These are phyloP conservation scores for Sanghuangporus baumii DNA, from an alignment of 1,284 basidiomycete genomes.

Conservation along the genomic window DNA sequence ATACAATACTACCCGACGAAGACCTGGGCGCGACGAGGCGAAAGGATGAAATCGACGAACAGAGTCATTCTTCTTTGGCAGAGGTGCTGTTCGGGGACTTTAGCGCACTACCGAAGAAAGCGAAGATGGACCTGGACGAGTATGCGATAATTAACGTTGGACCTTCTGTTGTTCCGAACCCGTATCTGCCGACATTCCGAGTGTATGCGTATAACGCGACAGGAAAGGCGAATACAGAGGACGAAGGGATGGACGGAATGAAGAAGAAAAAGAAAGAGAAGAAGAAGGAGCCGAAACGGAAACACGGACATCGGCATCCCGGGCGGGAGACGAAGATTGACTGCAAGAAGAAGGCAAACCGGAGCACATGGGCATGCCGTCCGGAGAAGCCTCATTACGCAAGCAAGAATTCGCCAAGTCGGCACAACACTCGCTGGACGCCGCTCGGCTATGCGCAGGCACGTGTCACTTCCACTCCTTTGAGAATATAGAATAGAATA, in stretches of 20 bases:
- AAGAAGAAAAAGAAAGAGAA: constrained; percentile 25
- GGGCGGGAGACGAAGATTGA: constrained; percentile 35
- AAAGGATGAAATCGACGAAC: neutral
- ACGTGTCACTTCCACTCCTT: constrained; percentile 21
- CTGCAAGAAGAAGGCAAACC: constrained; percentile 48
- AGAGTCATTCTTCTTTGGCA: constrained; percentile 32
- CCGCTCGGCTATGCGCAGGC: constrained; percentile 83
- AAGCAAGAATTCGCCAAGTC: constrained; percentile 61
- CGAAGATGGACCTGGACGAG: constrained; percentile 55
- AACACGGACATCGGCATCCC: constrained; percentile 44
- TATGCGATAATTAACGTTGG: constrained; percentile 75
- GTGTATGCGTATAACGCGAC: constrained; percentile 79
- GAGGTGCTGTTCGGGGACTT: constrained; percentile 52
- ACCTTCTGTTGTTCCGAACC: constrained; percentile 84
- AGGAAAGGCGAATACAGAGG: constrained; percentile 26
- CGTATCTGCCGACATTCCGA: constrained; percentile 77
- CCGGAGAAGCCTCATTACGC: constrained; percentile 55
- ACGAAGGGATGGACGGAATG: constrained; percentile 22
- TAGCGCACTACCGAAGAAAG: constrained; percentile 45
- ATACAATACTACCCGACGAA: constrained; percentile 16
- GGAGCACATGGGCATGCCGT: constrained; percentile 54
- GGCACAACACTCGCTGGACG: constrained; percentile 63
- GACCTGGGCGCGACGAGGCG: constrained; percentile 26
- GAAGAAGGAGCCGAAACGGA: constrained; percentile 30
- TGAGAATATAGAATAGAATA: neutral